Conservation (phyloP, 2,329 filamentous ascomycete species). For the Neonectria coccinea region DNA sequence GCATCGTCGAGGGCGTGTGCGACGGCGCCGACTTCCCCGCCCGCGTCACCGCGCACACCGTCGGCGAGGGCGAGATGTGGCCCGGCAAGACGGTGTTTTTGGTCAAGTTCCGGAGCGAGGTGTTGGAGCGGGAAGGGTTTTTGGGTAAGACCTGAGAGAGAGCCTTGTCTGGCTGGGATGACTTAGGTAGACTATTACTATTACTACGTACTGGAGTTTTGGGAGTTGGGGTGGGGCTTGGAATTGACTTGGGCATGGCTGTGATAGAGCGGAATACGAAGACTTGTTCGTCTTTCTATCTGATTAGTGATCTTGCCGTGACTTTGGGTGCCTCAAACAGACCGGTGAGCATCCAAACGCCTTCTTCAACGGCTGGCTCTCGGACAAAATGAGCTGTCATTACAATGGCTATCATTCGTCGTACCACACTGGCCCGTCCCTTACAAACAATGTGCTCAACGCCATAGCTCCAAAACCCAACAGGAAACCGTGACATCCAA, state of each 20-base stretch:
- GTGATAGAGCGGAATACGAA: conserved; percentile 17
- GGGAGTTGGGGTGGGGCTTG: conserved; percentile 29
- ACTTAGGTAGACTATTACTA: neutral
- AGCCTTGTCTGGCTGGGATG: neutral
- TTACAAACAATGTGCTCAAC: conserved; percentile 21
- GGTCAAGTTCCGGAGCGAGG: conserved; percentile 90
- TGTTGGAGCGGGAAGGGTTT: conserved; percentile 90
- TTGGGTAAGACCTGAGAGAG: conserved; percentile 68
- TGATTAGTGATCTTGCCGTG: neutral
- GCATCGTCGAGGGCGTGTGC: conserved; percentile 94
- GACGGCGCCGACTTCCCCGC: conserved; percentile 92
- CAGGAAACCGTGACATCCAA: neutral
- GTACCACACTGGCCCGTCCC: neutral
- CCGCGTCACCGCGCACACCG: conserved; percentile 88
- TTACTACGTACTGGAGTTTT: conserved; percentile 37
- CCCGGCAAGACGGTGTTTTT: conserved; percentile 96
- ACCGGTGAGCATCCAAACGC: neutral
- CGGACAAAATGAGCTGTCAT: neutral
- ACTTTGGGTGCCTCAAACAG: neutral
- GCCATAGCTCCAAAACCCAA: conserved; percentile 26
- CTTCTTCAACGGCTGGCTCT: neutral
- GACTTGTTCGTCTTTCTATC: neutral
- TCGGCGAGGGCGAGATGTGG: conserved; percentile 84
- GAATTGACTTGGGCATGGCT: conserved; percentile 19
- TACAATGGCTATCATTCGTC: neutral